Evolutionary conservation across 2,329 filamentous ascomycete species (phyloP).

Genomic region (Colletotrichum truncatum): DNA sequence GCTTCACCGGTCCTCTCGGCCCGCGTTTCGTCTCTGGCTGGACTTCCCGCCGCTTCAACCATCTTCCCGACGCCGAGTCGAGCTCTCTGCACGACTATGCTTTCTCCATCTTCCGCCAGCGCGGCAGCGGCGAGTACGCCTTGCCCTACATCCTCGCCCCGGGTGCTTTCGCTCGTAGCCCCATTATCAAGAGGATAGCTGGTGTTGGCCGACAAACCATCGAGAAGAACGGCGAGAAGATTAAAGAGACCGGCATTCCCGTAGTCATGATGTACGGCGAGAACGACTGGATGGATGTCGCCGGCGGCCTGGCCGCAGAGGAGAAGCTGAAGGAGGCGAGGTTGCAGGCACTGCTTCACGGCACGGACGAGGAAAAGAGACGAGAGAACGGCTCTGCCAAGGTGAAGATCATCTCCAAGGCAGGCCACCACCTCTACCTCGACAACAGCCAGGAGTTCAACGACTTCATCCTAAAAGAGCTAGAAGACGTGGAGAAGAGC

Average conservation of each 20-base stretch:
- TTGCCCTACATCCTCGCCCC: conserved; percentile 93
- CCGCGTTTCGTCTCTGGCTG: conserved; percentile 93
- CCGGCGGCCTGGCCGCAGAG: conserved; percentile 81
- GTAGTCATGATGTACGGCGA: conserved; percentile 97
- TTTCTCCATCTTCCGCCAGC: conserved; percentile 92
- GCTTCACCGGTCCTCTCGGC: conserved; percentile 87
- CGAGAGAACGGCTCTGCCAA: conserved; percentile 83
- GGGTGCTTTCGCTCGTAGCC: conserved; percentile 88
- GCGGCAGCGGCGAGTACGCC: conserved; percentile 92
- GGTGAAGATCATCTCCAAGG: conserved; percentile 77
- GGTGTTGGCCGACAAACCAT: conserved; percentile 80
- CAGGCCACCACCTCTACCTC: conserved; percentile 68
- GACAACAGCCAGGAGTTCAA: conserved; percentile 70
- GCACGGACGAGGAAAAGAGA: conserved; percentile 72
- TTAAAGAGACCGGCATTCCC: conserved; percentile 74
- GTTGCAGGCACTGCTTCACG: conserved; percentile 66
- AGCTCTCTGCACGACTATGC: conserved; percentile 91
- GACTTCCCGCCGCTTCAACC: conserved; percentile 92
- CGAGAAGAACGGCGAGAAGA: conserved; percentile 34
- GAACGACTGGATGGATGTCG: conserved; percentile 98
- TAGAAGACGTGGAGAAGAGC: conserved; percentile 55
- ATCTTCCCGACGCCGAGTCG: conserved; percentile 82
- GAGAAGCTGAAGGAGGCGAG: conserved; percentile 80
- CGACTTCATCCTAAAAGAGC: conserved; percentile 58
- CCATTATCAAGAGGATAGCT: conserved; percentile 87